Base-by-base conservation (phyloP, 768 basidiomycete genomes). In the Kwoniella botswanensis region DNA sequence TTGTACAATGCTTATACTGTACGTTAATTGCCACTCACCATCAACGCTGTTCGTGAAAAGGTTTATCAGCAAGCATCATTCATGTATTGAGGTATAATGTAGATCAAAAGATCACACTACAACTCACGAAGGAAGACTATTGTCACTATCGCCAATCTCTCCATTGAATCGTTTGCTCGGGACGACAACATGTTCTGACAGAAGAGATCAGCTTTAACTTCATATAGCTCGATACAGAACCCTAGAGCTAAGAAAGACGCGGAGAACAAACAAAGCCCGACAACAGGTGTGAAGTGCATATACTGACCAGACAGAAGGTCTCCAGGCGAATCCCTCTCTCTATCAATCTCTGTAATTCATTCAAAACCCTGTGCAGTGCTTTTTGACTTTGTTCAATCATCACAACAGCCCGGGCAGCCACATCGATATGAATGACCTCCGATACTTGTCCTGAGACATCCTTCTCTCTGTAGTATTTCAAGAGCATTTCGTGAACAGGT, bases 161-260 rank as follows among this genome's bases (percentile, higher is more conserved):
- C 62, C 62, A 63, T 63, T 42, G 62, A 63, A 7, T 63, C 44
- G 10, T 63, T 63, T 15, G 62, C 62, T 24, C 62, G 4, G n/a
- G 43, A 46, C 12, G 62, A 63, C 46, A 63, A 46, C 46, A 63
- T 63, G 62, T 26, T 63, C 62, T 63, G 44, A n/a, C 17, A 17
- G 4, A 7, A 35, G 35, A 7, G 35, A 35, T 35, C 35, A 35
- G 35, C 1, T 35, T 35, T 29, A 6, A 2, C 6, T 29, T 29
- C 4, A 29, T 29, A 29, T 29, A 29, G 2, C 29, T 29, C 29
- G 29, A 29, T 29, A 29, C 4, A 29, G 29, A 29, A 29, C 29
- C 2, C 29, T 29, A 29, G 4, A 29, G 29, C 29, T 29, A 5
- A 29, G 29, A 2, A 29, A 0, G 29, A 29, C 0, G 4, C 4